A percentile compares a stretch with the other conserved stretches of the same genome.
phyloP scores from a whole-genome alignment of 345 rosid species.

The Salix purpurea region DNA sequence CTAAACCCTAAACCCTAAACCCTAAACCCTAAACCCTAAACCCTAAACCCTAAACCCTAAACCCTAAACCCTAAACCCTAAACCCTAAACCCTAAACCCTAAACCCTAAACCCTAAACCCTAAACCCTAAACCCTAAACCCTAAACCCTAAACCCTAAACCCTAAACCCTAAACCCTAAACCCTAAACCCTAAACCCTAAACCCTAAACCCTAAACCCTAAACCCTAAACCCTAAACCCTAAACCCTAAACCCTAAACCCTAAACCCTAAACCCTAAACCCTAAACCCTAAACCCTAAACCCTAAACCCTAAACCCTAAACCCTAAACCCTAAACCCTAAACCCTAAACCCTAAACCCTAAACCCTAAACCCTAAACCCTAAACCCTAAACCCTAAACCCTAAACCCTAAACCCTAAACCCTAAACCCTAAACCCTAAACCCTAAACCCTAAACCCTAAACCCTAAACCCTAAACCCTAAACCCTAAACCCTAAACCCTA shows the following conservation, averaged over 20 bases:
- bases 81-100: slow-evolving; percentile 10
- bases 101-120: slow-evolving; percentile 1
- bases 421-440: slow-evolving; percentile 15
- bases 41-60: slow-evolving; percentile 21
- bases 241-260: slow-evolving; percentile 9
- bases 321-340: slow-evolving; percentile 14
- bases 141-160: not conserved
- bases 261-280: slow-evolving; percentile 12
- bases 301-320: slow-evolving; percentile 14
- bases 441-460: slow-evolving; percentile 23
- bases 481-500: slow-evolving; percentile 32
- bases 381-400: slow-evolving; percentile 7
- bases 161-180: slow-evolving; percentile 9
- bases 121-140: not conserved
- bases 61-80: slow-evolving; percentile 19
- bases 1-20: slow-evolving; percentile 22
- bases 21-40: slow-evolving; percentile 22
- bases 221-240: slow-evolving; percentile 15
- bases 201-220: slow-evolving; percentile 10
- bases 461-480: slow-evolving; percentile 36
- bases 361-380: not conserved
- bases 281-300: slow-evolving; percentile 10
- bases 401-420: not conserved
- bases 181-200: slow-evolving; percentile 15
- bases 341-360: slow-evolving; percentile 8